These are phyloP conservation scores for Nissolia schottii DNA, from an alignment of 306 rosid genomes.

Conservation along the genomic window DNA sequence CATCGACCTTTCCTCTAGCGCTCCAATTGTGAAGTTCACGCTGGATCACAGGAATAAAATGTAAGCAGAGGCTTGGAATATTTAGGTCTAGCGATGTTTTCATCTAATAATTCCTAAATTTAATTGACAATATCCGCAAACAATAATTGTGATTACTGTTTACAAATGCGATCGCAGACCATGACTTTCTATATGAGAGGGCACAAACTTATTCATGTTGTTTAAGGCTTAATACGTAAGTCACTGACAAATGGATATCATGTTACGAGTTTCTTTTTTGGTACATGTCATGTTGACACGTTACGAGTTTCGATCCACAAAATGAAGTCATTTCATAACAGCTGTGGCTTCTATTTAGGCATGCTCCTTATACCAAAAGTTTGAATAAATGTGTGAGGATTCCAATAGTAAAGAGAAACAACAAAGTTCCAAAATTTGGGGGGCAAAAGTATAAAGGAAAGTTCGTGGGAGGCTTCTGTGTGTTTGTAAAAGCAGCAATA, in stretches of 20 bases:
- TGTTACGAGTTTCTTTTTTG: neutral
- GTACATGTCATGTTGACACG: neutral
- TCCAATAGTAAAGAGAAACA: neutral
- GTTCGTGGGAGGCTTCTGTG: neutral
- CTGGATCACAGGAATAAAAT: conserved; percentile 32
- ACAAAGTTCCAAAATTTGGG: neutral
- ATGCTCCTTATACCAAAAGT: neutral
- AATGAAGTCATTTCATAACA: conserved; percentile 6
- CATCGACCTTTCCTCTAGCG: conserved; percentile 71
- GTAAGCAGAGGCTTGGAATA: conserved; percentile 13
- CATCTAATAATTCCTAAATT: neutral
- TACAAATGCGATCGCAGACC: neutral
- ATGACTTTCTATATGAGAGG: neutral
- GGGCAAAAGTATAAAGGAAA: neutral
- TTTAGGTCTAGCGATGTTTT: conserved; percentile 16
- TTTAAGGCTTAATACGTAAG: neutral
- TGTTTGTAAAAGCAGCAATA: neutral
- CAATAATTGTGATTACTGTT: neutral
- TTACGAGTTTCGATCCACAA: neutral
- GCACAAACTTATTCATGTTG: neutral
- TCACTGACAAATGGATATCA: neutral
- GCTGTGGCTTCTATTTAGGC: neutral
- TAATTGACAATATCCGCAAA: neutral
- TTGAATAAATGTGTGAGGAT: neutral
- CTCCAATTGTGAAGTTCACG: conserved; percentile 61